Evolutionary conservation across 2,329 filamentous ascomycete species (phyloP), one percentile per base, ranked within the genome.

Genomic region (Cercospora sesami): DNA sequence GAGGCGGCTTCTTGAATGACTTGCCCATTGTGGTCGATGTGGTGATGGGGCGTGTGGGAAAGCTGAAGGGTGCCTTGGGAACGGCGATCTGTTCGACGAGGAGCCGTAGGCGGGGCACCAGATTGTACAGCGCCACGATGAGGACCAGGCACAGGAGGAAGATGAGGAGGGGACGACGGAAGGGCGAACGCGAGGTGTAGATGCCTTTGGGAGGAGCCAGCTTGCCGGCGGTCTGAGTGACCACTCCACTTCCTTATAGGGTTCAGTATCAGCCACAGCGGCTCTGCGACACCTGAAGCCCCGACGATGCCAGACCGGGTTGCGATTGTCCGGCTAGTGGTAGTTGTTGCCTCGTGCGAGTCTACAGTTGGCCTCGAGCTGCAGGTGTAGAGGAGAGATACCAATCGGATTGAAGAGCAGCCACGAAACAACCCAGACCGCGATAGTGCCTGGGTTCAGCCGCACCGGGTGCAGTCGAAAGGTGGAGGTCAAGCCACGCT

Each of bases 1-100:
- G 68, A 2, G 92, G 91, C 71, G 91, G 91, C 77, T 85, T 90
- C 79, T 85, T 86, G 81, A 91, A 92, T 80, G 88, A 86, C 72
- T 85, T 80, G 87, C 85, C 72, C 89, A 92, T 91, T 77, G 80
- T 85, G 78, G 81, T 85, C 60, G 72, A 72, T 72, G 84, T 89
- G 71, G 82, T 81, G 76, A 83, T 74, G 58, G 82, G 80, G 61
- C 77, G 69, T 14, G 67, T 70, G 69, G 69, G 61, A 59, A 77
- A 71, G 69, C 67, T 73, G 67, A 76, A 74, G n/a, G 77, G 73
- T n/a, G 72, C 59, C 59, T 75, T 75, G 57, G 78, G 75, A 26
- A 73, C 67, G 39, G 70, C 68, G 62, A 77, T 53, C 39, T 77
- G 75, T 16, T 70, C 51, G 58, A 76, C 73, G 65, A 78, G 71